Evolutionary conservation across 1,284 basidiomycete species (phyloP).

Genomic region (Hymenochaete sp.): DNA sequence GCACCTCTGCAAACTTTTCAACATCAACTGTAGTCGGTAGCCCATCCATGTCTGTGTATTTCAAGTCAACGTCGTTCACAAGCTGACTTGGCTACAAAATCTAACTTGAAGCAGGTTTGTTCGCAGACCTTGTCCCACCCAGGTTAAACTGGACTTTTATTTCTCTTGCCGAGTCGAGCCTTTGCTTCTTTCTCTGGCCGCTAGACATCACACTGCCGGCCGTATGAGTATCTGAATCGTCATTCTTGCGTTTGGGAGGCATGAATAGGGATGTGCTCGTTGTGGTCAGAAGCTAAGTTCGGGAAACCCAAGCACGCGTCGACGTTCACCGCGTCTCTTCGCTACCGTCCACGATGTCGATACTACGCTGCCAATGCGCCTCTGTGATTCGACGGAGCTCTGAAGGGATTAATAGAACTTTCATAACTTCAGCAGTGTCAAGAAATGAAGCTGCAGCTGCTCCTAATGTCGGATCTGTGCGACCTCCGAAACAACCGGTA

Average conservation of each 20-base stretch:
- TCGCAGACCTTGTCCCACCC: constrained; percentile 11
- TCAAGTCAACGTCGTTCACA: not conserved
- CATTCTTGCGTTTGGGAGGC: constrained; percentile 45
- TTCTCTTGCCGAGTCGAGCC: constrained; percentile 51
- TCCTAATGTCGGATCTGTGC: constrained; percentile 47
- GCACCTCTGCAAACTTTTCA: constrained; percentile 78
- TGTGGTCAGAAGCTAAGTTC: constrained; percentile 5
- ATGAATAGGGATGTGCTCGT: constrained; percentile 25
- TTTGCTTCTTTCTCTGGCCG: constrained; percentile 64
- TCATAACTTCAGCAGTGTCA: constrained; percentile 32
- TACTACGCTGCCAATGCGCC: constrained; percentile 12
- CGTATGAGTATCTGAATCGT: constrained; percentile 25
- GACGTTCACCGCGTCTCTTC: not conserved
- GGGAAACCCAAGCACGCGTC: not conserved
- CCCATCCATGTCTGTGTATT: constrained; percentile 39
- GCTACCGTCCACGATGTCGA: constrained; percentile 8
- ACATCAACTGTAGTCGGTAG: constrained; percentile 75
- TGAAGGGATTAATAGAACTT: constrained; percentile 21
- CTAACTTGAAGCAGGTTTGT: not conserved
- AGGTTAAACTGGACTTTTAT: constrained; percentile 49
- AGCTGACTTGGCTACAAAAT: not conserved
- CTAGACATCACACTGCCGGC: constrained; percentile 39
- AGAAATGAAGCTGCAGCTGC: constrained; percentile 39
- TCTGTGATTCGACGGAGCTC: constrained; percentile 4
- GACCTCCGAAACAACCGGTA: constrained; percentile 65